Evolutionary conservation across 1,284 basidiomycete genomes (phyloP), one percentile per base, ranked within the genome.

Genomic region (Violaceomyces palustris): DNA sequence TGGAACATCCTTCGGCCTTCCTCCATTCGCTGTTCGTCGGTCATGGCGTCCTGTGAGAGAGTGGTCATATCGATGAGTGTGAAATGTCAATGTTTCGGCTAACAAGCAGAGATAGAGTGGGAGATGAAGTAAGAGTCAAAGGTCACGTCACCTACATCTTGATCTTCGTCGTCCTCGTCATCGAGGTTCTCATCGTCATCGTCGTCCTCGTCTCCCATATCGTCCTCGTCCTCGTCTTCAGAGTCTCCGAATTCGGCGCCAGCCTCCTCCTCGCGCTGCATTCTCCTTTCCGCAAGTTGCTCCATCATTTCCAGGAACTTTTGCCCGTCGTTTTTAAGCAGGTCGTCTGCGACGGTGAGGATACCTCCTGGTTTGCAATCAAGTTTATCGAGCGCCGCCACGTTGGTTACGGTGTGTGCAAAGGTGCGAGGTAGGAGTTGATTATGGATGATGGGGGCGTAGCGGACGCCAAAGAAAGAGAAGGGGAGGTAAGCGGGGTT

Each of bases 221-320:
- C 55, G 15, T 53, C 50, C 11, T 53, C 55, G 6, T 61, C 54
- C 15, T 55, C 61, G 24, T 61, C 60, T 9, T 62, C 60, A 45
- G 79, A 80, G 14, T 80, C 80, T 8, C 80, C 80, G 14, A 61
- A 52, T 39, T 62, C 51, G 33, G 52, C 53, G 17, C 29, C 39
- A 25, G 45, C 53, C 84, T 6, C 88, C 86, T 71, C 89, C 69
- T 96, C 92, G 4, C 93, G 82, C 58, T 87, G 84, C 80, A 92
- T 88, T 32, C 91, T 82, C 48, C 89, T 83, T 72, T 97, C 91
- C 1, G 93, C 92, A 26, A 98, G 82, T 75, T 94, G 90, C 75
- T 98, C 93, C 93, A 98, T 98, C 93, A 98, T 98, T 78, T 98
- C 92, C 67, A 98, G 78, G 78, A 98, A 97, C 78, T 96, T 97